These are phyloP conservation scores for Chaetomium olivaceum DNA, from an alignment of 2,329 filamentous ascomycete genomes.

Conservation along the genomic window DNA sequence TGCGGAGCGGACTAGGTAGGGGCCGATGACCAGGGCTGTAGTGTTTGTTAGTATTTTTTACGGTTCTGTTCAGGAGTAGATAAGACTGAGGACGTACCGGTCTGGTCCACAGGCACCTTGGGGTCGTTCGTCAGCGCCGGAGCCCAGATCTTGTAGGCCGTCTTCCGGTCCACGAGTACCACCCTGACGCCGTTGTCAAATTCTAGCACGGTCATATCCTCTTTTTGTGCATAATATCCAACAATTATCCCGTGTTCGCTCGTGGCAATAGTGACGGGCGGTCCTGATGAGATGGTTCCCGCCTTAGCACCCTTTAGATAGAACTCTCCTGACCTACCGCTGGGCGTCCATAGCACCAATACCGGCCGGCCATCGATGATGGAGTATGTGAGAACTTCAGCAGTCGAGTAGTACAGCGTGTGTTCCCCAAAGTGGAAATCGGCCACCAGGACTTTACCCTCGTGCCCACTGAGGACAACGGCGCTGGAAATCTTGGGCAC, in stretches of 20 bases:
- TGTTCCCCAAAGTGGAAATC: conserved; percentile 8
- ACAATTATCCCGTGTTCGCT: conserved; percentile 1
- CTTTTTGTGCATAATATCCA: neutral
- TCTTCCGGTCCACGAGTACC: conserved; percentile 8
- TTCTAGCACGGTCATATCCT: conserved; percentile 1
- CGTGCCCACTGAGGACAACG: conserved; percentile 1
- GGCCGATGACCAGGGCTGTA: conserved; percentile 9
- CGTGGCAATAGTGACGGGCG: neutral
- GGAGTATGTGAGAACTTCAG: conserved; percentile 2
- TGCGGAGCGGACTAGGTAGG: conserved; percentile 10
- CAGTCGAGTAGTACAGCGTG: conserved; percentile 7
- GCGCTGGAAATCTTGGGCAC: conserved; percentile 9
- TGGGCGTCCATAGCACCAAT: conserved; percentile 11
- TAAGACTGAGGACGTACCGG: neutral
- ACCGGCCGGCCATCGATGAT: conserved; percentile 4
- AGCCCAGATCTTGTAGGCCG: conserved; percentile 10
- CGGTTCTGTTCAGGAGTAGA: neutral
- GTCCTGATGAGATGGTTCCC: neutral
- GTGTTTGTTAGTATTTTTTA: neutral
- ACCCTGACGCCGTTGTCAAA: conserved; percentile 12
- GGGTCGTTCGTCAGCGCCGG: conserved; percentile 13
- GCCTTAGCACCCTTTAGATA: neutral
- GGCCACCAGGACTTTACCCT: neutral
- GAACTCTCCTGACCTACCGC: conserved; percentile 3
- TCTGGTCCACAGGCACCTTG: conserved; percentile 8